A percentile compares a stretch with the other conserved stretches of the same genome.
These are phyloP conservation scores for Populus hybrid DNA, from an alignment of 441 rosid genomes.

Conservation along the genomic window DNA sequence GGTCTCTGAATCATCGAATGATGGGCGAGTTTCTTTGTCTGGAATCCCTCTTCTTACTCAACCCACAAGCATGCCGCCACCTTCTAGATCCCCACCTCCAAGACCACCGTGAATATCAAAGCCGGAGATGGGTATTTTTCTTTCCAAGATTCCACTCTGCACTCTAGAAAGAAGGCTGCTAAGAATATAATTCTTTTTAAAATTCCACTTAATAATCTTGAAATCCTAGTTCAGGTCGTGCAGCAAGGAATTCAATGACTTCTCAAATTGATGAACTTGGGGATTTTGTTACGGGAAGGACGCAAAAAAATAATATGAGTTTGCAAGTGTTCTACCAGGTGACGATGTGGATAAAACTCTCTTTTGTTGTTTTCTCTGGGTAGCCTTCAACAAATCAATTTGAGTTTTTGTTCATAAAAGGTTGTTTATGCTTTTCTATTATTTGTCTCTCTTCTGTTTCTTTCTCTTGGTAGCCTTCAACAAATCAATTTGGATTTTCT, in stretches of 20 bases:
- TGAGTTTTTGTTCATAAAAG: no score
- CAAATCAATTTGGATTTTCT: no score
- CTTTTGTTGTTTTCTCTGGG: no score
- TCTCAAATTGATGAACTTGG: slow-evolving; percentile 68
- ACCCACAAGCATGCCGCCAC: no score
- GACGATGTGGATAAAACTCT: slow-evolving; percentile 48
- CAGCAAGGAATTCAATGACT: slow-evolving; percentile 36
- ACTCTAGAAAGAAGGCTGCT: slow-evolving; percentile 42
- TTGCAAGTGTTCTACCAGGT: slow-evolving; percentile 39
- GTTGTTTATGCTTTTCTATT: no score
- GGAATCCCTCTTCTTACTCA: slow-evolving; percentile 81
- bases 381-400: no score
- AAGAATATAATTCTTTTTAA: slow-evolving; percentile 40
- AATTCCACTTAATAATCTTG: slow-evolving; percentile 45
- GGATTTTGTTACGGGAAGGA: slow-evolving; percentile 57
- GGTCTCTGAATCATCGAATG: slow-evolving; percentile 51
- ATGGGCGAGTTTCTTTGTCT: slow-evolving; percentile 85
- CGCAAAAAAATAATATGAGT: slow-evolving; percentile 36
- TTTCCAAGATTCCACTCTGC: slow-evolving; percentile 23
- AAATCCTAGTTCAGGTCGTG: slow-evolving; percentile 36
- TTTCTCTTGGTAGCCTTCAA: no score
- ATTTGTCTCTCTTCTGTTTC: no score
- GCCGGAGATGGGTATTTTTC: slow-evolving; percentile 29
- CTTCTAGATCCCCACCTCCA: no score
- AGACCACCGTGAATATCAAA: slow-evolving; percentile 37